Conservation (phyloP, 805 yeast species). For the Ogataea trehaloabstinens region DNA sequence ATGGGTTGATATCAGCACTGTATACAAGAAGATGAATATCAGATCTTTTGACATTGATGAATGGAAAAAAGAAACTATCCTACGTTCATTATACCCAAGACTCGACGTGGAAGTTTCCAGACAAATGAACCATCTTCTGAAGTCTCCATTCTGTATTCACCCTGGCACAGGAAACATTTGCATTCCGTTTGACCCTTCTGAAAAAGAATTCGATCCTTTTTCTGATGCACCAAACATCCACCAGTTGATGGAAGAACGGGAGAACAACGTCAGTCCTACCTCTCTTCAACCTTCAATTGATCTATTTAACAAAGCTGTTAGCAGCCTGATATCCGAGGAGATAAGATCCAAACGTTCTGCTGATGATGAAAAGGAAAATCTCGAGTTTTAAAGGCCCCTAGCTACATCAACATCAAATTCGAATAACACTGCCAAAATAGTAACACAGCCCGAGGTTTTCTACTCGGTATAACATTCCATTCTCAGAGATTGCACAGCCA, state of each 20-base stretch:
- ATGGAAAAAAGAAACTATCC: slow-evolving; percentile 75
- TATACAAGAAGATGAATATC: slow-evolving; percentile 40
- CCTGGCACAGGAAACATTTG: slow-evolving; percentile 95
- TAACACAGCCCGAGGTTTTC: not conserved
- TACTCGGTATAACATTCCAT: not conserved
- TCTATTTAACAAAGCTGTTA: slow-evolving; percentile 62
- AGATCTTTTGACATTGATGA: slow-evolving; percentile 49
- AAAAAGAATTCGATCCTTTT: slow-evolving; percentile 67
- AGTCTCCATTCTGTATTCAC: slow-evolving; percentile 95
- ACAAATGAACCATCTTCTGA: slow-evolving; percentile 85
- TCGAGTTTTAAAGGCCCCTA: slow-evolving; percentile 20
- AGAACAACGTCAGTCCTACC: slow-evolving; percentile 58
- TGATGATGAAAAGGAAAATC: slow-evolving; percentile 24
- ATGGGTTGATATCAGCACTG: slow-evolving; percentile 73
- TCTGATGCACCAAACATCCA: slow-evolving; percentile 70
- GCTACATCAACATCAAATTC: too few relatives aligned
- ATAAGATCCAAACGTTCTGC: slow-evolving; percentile 35
- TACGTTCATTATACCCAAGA: slow-evolving; percentile 84
- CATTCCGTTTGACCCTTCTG: slow-evolving; percentile 70
- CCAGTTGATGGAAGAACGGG: slow-evolving; percentile 54
- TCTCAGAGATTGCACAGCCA: not conserved
- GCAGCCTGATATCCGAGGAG: slow-evolving; percentile 55
- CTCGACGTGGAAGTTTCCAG: slow-evolving; percentile 91
- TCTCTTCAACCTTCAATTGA: slow-evolving; percentile 69
- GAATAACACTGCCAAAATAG: too few relatives aligned